phyloP scores from a whole-genome alignment of 1,284 basidiomycete genomes.

The Stereum hirsutum region DNA sequence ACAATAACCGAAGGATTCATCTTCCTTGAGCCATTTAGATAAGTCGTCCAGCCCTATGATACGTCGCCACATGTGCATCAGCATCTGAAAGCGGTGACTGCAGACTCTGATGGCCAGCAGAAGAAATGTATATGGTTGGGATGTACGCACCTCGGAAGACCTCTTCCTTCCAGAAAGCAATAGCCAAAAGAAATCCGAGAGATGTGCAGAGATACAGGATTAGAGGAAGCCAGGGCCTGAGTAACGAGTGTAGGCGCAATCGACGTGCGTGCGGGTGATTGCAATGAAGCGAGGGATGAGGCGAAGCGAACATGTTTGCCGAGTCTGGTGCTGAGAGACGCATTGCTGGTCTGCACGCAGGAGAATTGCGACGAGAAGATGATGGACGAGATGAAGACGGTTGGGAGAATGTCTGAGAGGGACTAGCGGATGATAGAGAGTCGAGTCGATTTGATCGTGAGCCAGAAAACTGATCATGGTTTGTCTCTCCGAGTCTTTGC shows the following conservation, averaged over 20 bases:
- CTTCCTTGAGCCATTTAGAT: constrained; percentile 61
- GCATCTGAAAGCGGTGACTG: background rate
- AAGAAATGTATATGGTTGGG: constrained; percentile 4
- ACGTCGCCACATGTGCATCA: constrained; percentile 4
- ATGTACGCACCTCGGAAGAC: constrained; percentile 55
- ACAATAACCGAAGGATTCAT: constrained; percentile 58
- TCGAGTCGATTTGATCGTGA: constrained; percentile 2
- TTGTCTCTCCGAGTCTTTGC: constrained; percentile 1
- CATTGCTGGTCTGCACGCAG: constrained; percentile 1
- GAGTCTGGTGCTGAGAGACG: constrained; percentile 3
- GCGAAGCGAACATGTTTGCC: constrained; percentile 9
- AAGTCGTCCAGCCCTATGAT: constrained; percentile 59
- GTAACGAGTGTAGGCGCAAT: constrained; percentile 9
- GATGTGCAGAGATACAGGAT: constrained; percentile 61
- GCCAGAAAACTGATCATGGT: background rate
- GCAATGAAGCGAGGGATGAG: constrained; percentile 11
- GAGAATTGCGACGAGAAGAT: constrained; percentile 5
- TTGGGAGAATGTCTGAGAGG: background rate
- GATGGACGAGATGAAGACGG: background rate
- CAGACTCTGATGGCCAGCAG: background rate
- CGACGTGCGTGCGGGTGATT: constrained; percentile 12
- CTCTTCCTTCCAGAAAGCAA: constrained; percentile 66
- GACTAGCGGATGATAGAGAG: background rate
- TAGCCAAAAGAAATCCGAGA: constrained; percentile 58
- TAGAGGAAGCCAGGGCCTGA: constrained; percentile 67